These are phyloP conservation scores for Chrysosphaeria jannelii DNA, from an alignment of 2,329 filamentous ascomycete species.

Conservation along the genomic window DNA sequence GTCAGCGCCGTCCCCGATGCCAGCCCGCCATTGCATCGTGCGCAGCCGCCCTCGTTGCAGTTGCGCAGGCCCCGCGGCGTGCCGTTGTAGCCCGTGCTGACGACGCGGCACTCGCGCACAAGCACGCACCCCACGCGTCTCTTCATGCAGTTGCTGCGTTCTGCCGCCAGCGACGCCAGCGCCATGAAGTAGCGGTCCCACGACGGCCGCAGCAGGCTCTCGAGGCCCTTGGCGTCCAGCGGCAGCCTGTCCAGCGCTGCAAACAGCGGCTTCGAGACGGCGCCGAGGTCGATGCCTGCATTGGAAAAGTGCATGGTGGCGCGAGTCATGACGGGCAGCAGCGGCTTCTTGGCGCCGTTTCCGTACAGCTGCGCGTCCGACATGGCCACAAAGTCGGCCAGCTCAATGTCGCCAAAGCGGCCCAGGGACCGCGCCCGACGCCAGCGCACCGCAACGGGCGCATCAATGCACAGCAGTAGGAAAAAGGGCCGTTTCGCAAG, in stretches of 20 bases:
- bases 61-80: conserved; percentile 75
- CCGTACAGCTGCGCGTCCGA: conserved; percentile 50
- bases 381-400: conserved; percentile 20
- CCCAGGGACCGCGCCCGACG: conserved; percentile 25
- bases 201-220: conserved; percentile 45
- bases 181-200: conserved; percentile 99
- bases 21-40: conserved; percentile 51
- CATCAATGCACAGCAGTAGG: conserved; percentile 72
- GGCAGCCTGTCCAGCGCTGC: conserved; percentile 42
- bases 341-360: conserved; percentile 19
- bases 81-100: conserved; percentile 91
- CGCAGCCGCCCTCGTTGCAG: conserved; percentile 78
- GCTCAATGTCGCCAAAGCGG: too few relatives aligned
- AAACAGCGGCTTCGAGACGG: conserved; percentile 38
- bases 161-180: conserved; percentile 69
- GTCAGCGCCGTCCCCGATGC: conserved; percentile 41
- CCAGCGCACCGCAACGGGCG: conserved; percentile 63
- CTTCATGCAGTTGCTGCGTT: conserved; percentile 95
- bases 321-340: conserved; percentile 48
- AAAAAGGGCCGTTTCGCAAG: conserved; percentile 69
- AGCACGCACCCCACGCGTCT: conserved; percentile 82
- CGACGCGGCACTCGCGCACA: conserved; percentile 58
- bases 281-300: conserved; percentile 12
- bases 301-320: conserved; percentile 73
- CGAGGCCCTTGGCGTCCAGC: conserved; percentile 31